Conservation (phyloP, 352 stramenopile species). For the Phytophthora quininea region DNA sequence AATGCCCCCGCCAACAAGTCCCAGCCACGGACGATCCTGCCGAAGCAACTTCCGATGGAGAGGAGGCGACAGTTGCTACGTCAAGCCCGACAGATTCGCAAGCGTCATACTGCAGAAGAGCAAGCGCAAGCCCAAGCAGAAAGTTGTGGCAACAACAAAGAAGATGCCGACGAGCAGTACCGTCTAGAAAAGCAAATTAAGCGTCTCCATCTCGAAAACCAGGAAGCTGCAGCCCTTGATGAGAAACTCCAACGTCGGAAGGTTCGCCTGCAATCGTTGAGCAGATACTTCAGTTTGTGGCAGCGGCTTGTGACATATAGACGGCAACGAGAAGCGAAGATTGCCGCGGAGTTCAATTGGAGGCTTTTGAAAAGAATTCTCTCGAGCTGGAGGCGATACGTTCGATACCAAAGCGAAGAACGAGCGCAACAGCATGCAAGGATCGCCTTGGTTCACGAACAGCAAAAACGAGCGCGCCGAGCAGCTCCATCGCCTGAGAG, state of each 20-base stretch:
- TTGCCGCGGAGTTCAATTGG: constrained; percentile 33
- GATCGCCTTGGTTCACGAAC: constrained; percentile 20
- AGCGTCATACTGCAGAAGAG: constrained; percentile 23
- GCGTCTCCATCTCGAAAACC: constrained; percentile 43
- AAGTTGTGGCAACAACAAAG: constrained; percentile 31
- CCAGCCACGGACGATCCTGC: neutral
- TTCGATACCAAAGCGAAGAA: constrained; percentile 6
- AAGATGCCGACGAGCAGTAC: constrained; percentile 30
- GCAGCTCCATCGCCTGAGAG: constrained; percentile 40
- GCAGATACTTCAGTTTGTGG: constrained; percentile 21
- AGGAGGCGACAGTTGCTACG: constrained; percentile 36
- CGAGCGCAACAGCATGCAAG: constrained; percentile 21
- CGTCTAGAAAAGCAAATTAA: constrained; percentile 40
- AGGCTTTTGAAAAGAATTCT: constrained; percentile 20
- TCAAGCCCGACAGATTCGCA: constrained; percentile 29
- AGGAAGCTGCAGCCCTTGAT: constrained; percentile 28
- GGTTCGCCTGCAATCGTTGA: constrained; percentile 19
- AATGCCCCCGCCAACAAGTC: constrained; percentile 3
- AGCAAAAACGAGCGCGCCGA: constrained; percentile 34
- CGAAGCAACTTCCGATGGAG: constrained; percentile 41
- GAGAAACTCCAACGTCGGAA: constrained; percentile 36
- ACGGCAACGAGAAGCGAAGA: constrained; percentile 18
- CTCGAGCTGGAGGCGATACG: constrained; percentile 28
- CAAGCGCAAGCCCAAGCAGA: constrained; percentile 4
- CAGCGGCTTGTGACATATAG: constrained; percentile 9